Base-by-base conservation (phyloP, 805 yeast species). In the Spathaspora arborariae region DNA sequence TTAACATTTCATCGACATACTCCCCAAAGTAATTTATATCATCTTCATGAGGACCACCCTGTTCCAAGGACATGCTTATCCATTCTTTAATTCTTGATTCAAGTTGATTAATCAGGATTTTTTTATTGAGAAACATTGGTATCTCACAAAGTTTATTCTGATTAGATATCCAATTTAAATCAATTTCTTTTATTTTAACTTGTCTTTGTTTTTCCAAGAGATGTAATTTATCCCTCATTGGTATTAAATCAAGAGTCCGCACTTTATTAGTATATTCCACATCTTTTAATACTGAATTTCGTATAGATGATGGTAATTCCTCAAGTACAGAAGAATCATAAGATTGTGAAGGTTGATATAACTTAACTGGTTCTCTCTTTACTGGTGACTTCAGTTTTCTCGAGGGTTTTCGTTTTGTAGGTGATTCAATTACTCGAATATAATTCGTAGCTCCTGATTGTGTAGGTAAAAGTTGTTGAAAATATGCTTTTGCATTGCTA, bases 391-490 rank as follows among this genome's bases (percentile, higher is more conserved):
- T 19, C 6, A 18, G 22, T 37, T 33, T 34, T 42, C 18, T 20
- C 27, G 39, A 42, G 8, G 40, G 44, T 9, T 50, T 53, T 27
- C 43, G 45, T 48, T 20, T 45, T 33, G 21, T 18, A 1, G 70
- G 68, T 2, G 68, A 57, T 45, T 67, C 74, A 11, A 63, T 37
- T 0, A 68, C 65, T 38, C 72, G 50, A 5, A 60, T 59, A 50
- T 59, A 63, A 41, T 65, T 64, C 9, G 68, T 64, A 2, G 52
- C 45, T 3, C 63, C 61, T 5, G 54, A 46, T 35, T 65, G 66
- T 0, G 64, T 53, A 1, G 76, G 76, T 22, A 71, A 51, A 22
- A 69, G 46, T 44, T 70, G 75, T 50, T 71, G 76, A 35, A 64
- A 47, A 41, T 62, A 70, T 1, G 56, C 63, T 45, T 66, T 70